Percentiles rank a stretch among this genome's conserved stretches.
These are phyloP conservation scores for Brassica incana DNA, from an alignment of 345 rosid genomes.

Conservation along the genomic window DNA sequence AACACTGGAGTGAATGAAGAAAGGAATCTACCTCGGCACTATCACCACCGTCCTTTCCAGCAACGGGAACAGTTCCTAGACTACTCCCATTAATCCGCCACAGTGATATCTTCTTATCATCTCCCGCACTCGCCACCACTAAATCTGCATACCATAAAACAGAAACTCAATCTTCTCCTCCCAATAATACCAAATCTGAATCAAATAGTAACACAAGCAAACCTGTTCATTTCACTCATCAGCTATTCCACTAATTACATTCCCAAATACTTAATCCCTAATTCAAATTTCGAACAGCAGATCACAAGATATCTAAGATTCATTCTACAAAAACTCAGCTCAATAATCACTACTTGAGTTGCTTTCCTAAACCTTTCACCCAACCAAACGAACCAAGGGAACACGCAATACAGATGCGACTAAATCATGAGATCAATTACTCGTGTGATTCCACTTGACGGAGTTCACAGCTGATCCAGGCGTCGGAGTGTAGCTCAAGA, in stretches of 20 bases:
- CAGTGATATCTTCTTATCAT: constrained; percentile 87
- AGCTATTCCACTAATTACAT: background rate
- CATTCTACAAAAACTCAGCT: background rate
- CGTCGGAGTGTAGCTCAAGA: constrained; percentile 73
- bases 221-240: constrained; percentile 3
- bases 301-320: constrained; percentile 9
- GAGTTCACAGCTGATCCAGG: constrained; percentile 73
- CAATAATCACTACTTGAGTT: background rate
- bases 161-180: background rate
- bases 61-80: constrained; percentile 75
- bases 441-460: constrained; percentile 95
- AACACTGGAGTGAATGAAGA: background rate
- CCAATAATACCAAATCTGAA: background rate
- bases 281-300: background rate
- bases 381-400: background rate
- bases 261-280: constrained; percentile 19
- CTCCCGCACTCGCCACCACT: constrained; percentile 97
- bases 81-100: constrained; percentile 83
- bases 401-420: constrained; percentile 8
- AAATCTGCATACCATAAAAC: constrained; percentile 57
- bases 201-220: constrained; percentile 8
- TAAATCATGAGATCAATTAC: constrained; percentile 43
- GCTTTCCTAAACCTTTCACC: too few relatives aligned
- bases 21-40: constrained; percentile 55
- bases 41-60: constrained; percentile 76